Evolutionary conservation across 208 protist genomes (phyloP), one percentile per base, ranked within the genome.

Genomic region (Kentomonas sorsogonicus): DNA sequence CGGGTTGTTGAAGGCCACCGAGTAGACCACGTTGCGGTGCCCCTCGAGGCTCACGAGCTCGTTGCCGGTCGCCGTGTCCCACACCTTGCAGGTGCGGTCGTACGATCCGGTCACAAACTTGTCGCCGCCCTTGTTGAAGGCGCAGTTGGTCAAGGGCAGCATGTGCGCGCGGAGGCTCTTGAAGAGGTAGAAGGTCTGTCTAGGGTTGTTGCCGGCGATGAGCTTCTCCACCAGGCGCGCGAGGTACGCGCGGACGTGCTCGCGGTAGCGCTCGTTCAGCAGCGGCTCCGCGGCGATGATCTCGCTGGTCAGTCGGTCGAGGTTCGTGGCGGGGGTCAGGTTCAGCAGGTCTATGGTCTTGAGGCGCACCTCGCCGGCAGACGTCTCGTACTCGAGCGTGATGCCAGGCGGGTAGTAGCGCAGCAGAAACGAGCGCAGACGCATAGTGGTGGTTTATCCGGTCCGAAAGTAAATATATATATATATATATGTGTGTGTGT

Each of bases 11-110:
- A 97, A 98, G n/a, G 89, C 84, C 0, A 97, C 82, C 0, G 84
- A 95, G 67, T 97, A 99, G 13, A 99, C 95, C 25, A 98, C 94
- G 66, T 97, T 98, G 44, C 93, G 91, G 63, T 99, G 97, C 0
- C 96, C 96, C 52, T 95, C 91, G 20, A 99, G 72, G 1, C 83
- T 91, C 1, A 95, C 69, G 22, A 98, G 63, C 67, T 98, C 89
- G 51, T 94, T 86, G 16, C 94, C 96, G 16, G 85, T 95, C 11
- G 79, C 40, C 1, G 94, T 97, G 43, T 98, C 92, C 93, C 93
- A 98, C 40, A 98, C 88, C 48, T 97, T 97, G 70, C 91, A 97
- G 1, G 94, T 98, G 46, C 94, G 85, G 63, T 99, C 96, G 74
- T 98, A 98, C 30, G 75, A 91, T 3, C 93, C 93, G 0, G 96